Percentiles rank a stretch among this genome's conserved stretches.
These are phyloP conservation scores for Eustoma russellianum DNA, from an alignment of 257 asterid genomes.

Conservation along the genomic window DNA sequence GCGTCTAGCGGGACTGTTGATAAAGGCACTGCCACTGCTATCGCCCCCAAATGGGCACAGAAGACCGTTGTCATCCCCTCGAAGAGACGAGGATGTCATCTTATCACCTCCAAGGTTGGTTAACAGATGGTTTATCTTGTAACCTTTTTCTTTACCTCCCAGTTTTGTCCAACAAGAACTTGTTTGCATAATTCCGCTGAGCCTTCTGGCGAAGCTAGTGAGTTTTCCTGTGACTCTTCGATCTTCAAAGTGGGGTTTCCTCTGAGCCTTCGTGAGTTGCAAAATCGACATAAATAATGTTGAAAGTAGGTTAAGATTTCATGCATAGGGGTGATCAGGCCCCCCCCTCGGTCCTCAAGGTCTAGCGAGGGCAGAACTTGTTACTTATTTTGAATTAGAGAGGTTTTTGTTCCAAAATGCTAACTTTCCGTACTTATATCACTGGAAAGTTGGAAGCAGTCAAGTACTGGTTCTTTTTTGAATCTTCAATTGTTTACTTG, in stretches of 20 bases:
- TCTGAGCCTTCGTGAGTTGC: neutral
- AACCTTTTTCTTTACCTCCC: neutral
- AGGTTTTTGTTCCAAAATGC: too few species aligned
- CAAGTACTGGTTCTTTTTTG: too few species aligned
- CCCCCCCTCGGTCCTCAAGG: too few species aligned
- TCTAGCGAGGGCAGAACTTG: too few species aligned
- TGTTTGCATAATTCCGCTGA: too few species aligned
- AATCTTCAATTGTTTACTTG: too few species aligned
- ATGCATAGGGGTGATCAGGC: too few species aligned
- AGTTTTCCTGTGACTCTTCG: too few species aligned
- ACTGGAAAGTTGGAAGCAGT: too few species aligned
- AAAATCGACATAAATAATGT: neutral
- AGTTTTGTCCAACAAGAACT: neutral
- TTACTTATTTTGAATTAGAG: too few species aligned
- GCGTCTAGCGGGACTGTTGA: conserved; percentile 25
- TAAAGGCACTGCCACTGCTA: conserved; percentile 22
- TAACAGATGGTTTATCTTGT: neutral
- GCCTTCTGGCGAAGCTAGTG: neutral
- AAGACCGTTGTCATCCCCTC: conserved; percentile 68
- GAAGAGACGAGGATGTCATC: conserved; percentile 87
- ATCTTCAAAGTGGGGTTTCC: neutral
- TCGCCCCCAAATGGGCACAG: conserved; percentile 79
- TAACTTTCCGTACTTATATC: too few species aligned
- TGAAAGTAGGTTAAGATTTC: too few species aligned
- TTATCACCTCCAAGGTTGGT: conserved; percentile 65